Base-by-base conservation (phyloP, 345 rosid genomes). In the Cardiospermum halicacabum region DNA sequence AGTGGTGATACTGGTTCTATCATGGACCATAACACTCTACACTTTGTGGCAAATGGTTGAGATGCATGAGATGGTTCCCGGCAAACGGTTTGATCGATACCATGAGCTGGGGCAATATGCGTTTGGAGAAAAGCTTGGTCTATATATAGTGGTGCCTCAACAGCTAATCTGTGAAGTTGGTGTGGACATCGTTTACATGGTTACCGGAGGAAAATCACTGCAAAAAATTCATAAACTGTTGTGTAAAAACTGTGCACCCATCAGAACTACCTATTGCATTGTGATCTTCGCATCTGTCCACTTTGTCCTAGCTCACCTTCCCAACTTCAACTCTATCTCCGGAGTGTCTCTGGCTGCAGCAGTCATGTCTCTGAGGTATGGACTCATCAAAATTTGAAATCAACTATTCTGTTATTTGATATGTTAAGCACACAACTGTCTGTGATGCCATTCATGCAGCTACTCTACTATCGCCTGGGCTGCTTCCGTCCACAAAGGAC, bases 1-100 rank as follows among this genome's bases (percentile, higher is more conserved):
- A 10, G 78, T 78, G 4, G 84, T 57, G 5, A 65, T 82, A 34
- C 64, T 85, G 59, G 24, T 80, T 30, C 69, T 85, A 0, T 84
- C 86, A 8, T 84, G 89, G 85, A 0, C 69, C 54, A 72, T 80
- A 62, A 84, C 89, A 0, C 66, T 82, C 0, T 84, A 80, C 76
- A 82, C 96, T 18, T 47, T 89, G 62, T 89, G 96, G 92, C 94
- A 89, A 74, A 87, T 89, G 96, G 96, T 89, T 3, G 85, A 87
- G 60, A 89, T 87, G 96, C 96, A 87, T 64, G 92, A 89, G 62
- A 87, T 85, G 92, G 88, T 89, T 55, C 88, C 89, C 0, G 96
- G 89, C 11, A 79, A 40, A 30, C 75, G 92, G 73, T 85, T 89
- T 1, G 95, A 87, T 54, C 69, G 96, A 30, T 89, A 89, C 76